Percentiles rank a stretch among this genome's conserved stretches.
These are phyloP conservation scores for Fusarium foetens DNA, from an alignment of 2,329 filamentous ascomycete species.

Conservation along the genomic window DNA sequence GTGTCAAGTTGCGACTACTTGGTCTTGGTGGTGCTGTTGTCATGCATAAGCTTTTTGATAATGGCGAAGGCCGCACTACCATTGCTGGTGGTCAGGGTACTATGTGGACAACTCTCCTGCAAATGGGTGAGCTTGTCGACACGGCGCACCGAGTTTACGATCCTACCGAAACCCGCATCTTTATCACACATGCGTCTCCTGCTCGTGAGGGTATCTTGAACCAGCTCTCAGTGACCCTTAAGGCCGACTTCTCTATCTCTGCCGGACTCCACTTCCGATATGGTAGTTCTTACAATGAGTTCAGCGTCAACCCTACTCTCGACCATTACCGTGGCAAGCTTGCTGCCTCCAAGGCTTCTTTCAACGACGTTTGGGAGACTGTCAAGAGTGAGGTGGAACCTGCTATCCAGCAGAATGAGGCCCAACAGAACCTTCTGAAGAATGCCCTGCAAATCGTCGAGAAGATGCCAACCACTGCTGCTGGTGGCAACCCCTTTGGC, in stretches of 20 bases:
- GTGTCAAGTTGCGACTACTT: constrained; percentile 93
- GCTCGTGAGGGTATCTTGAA: constrained; percentile 96
- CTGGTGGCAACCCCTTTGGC: constrained; percentile 96
- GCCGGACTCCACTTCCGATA: constrained; percentile 98
- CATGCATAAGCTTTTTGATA: constrained; percentile 99
- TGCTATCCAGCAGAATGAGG: constrained; percentile 91
- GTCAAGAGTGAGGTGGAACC: constrained; percentile 96
- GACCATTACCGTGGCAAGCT: constrained; percentile 99
- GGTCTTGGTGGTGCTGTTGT: constrained; percentile 96
- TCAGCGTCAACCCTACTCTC: constrained; percentile 96
- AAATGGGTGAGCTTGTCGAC: constrained; percentile 98
- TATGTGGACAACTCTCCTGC: constrained; percentile 98
- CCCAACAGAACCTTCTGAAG: constrained; percentile 90
- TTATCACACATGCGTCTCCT: constrained; percentile 96
- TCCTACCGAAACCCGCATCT: constrained; percentile 94
- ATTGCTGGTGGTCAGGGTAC: constrained; percentile 98
- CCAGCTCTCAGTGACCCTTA: constrained; percentile 95
- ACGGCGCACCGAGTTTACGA: constrained; percentile 99
- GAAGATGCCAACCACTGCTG: constrained; percentile 96
- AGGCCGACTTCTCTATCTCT: constrained; percentile 98
- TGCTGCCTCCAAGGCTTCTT: constrained; percentile 96
- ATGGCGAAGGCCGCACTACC: constrained; percentile 95
- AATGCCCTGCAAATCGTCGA: constrained; percentile 94
- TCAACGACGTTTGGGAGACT: constrained; percentile 99
- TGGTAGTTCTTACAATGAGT: constrained; percentile 99